phyloP scores from a whole-genome alignment of 805 yeast genomes.

The Lipomyces kockii region DNA sequence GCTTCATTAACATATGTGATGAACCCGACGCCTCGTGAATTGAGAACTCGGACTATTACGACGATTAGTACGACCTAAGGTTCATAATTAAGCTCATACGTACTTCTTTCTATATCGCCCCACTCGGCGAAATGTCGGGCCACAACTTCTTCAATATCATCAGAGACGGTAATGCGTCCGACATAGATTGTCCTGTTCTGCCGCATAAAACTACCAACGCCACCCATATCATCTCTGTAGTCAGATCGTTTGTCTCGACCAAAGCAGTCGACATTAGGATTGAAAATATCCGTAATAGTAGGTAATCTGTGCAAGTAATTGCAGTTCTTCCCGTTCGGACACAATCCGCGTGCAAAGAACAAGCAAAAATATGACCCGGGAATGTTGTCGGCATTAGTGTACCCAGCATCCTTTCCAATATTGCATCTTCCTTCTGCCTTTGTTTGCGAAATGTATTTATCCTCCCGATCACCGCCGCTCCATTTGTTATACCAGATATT shows the following conservation, averaged over 20 bases:
- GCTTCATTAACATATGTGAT: slow-evolving; percentile 68
- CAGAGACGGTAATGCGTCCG: slow-evolving; percentile 58
- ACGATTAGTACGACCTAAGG: not conserved
- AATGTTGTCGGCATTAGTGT: slow-evolving; percentile 66
- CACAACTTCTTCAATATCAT: slow-evolving; percentile 49
- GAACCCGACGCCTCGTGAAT: slow-evolving; percentile 73
- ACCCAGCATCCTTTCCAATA: slow-evolving; percentile 69
- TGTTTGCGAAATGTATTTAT: slow-evolving; percentile 46
- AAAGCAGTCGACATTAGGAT: slow-evolving; percentile 81
- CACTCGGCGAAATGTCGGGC: slow-evolving; percentile 66
- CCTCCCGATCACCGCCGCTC: slow-evolving; percentile 72
- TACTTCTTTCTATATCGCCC: slow-evolving; percentile 69
- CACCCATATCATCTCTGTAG: slow-evolving; percentile 91
- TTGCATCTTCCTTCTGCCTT: slow-evolving; percentile 65
- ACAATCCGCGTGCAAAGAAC: slow-evolving; percentile 87
- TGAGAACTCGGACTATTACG: slow-evolving; percentile 55
- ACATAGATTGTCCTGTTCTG: slow-evolving; percentile 78
- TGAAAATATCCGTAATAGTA: slow-evolving; percentile 56
- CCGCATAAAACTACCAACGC: slow-evolving; percentile 78
- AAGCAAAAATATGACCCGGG: slow-evolving; percentile 65
- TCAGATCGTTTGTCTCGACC: slow-evolving; percentile 85
- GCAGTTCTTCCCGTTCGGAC: slow-evolving; percentile 73
- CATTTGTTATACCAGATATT: slow-evolving; percentile 89
- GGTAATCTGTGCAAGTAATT: slow-evolving; percentile 81
- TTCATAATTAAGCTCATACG: not conserved